Evolutionary conservation across 345 rosid genomes (phyloP).

Genomic region (Anastatica hierochuntica): DNA sequence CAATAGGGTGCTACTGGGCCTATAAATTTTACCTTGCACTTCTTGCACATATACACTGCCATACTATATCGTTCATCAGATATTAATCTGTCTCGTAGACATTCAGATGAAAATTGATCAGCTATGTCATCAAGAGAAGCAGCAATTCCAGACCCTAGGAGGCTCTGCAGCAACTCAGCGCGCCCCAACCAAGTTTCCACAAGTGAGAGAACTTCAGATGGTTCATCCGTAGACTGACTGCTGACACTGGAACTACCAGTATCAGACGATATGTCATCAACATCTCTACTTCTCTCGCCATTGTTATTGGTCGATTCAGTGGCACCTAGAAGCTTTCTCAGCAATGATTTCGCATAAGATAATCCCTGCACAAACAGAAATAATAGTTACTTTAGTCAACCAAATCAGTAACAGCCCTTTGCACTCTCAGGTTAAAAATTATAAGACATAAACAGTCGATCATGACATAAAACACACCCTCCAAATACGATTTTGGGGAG

Average conservation of each 20-base stretch:
- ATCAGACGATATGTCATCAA: slow-evolving; percentile 84
- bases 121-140: slow-evolving; percentile 92
- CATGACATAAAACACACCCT: not conserved
- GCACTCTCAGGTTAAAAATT: not conserved
- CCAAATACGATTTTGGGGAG: not conserved
- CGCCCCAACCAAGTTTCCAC: slow-evolving; percentile 81
- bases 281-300: slow-evolving; percentile 64
- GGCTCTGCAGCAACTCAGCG: slow-evolving; percentile 95
- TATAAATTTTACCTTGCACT: slow-evolving; percentile 70
- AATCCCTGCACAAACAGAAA: slow-evolving; percentile 53
- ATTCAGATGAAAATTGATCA: slow-evolving; percentile 70
- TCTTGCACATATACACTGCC: slow-evolving; percentile 95
- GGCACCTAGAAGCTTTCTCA: slow-evolving; percentile 64
- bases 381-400: slow-evolving; percentile 2
- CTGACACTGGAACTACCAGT: slow-evolving; percentile 86
- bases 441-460: slow-evolving; percentile 1
- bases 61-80: slow-evolving; percentile 89
- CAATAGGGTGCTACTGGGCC: slow-evolving; percentile 9
- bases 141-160: slow-evolving; percentile 89
- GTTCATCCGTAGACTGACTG: slow-evolving; percentile 70
- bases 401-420: not conserved
- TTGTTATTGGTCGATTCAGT: slow-evolving; percentile 40
- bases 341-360: slow-evolving; percentile 66
- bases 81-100: slow-evolving; percentile 76
- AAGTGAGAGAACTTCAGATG: slow-evolving; percentile 57